Evolutionary conservation across 2,329 filamentous ascomycete genomes (phyloP), one percentile per base, ranked within the genome.

Genomic region (Talaromyces sp.): DNA sequence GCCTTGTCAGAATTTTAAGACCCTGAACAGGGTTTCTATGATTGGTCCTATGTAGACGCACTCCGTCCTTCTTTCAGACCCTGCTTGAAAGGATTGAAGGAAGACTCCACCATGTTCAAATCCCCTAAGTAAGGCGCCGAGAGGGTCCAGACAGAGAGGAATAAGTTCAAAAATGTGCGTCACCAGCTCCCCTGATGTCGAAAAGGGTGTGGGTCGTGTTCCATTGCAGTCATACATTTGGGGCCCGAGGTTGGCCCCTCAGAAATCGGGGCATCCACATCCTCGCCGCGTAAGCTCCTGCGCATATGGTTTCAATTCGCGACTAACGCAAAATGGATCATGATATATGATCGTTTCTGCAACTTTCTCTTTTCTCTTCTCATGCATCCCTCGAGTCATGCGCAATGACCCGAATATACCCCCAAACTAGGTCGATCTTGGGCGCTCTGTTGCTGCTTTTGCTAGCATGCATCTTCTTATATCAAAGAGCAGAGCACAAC

Each of bases 281-380:
- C 17, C 6, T 36, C 43, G 43, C 32, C 43, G 33, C 43, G 43
- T 46, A 46, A 46, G 43, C 43, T 35, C 43, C 14, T 33, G 32
- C 22, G 20, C 43, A 33, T 24, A 33, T 35, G 6, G 43, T 46
- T 46, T 46, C 43, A 46, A 30, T 22, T 46, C 27, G 16, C 36
- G 2, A 16, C 33, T n/a, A 30, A 20, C 4, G 10, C 17, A 44
- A 20, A 44, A 20, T 9, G 20, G 27, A 19, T 20, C 9, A 43
- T 43, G 19, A n/a, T 29, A 17, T 17, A 27, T 30, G 19, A 39
- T 14, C 5, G 16, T 17, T 11, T 35, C 19, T 24, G 4, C 17
- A 19, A 33, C 39, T 41, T 27, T 20, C n/a, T 24, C 20, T 41
- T 41, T 6, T n/a, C 11, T 19, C 11, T 14, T 33, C 33, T 8